Evolutionary conservation across 768 basidiomycete species (phyloP).

Genomic region (Agaricus blazei): DNA sequence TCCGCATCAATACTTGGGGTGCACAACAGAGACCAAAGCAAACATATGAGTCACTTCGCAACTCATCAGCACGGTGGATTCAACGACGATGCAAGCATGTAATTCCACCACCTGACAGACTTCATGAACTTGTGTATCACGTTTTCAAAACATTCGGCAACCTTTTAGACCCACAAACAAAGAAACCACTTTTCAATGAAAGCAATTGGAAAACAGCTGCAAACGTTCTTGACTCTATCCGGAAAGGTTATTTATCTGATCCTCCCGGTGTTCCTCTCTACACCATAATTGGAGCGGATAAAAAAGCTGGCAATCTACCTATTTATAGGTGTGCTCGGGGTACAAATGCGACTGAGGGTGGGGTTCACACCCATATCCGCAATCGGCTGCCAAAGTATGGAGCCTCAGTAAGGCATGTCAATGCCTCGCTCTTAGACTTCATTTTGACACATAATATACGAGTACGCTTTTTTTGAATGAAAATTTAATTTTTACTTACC

Average conservation of each 20-base stretch:
- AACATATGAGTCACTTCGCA: too few species aligned
- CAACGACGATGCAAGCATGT: neutral
- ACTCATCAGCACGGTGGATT: neutral
- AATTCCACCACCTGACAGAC: slow-evolving; percentile 2
- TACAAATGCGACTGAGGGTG: slow-evolving; percentile 30
- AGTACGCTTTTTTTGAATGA: slow-evolving; percentile 11
- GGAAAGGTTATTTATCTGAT: slow-evolving; percentile 24
- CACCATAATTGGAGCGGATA: slow-evolving; percentile 12
- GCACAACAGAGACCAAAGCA: too few species aligned
- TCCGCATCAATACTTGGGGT: too few species aligned
- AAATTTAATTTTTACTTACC: too few species aligned
- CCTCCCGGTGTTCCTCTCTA: slow-evolving; percentile 23
- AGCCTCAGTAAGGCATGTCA: slow-evolving; percentile 17
- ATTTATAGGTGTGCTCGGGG: slow-evolving; percentile 23
- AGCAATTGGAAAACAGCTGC: slow-evolving; percentile 24
- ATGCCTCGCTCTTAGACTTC: slow-evolving; percentile 20
- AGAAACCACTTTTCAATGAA: slow-evolving; percentile 23
- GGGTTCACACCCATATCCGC: slow-evolving; percentile 26
- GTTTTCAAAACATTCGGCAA: slow-evolving; percentile 28
- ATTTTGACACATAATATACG: slow-evolving; percentile 21
- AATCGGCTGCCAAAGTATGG: slow-evolving; percentile 17
- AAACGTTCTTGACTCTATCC: slow-evolving; percentile 22
- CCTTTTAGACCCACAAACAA: slow-evolving; percentile 24
- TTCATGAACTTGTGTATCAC: slow-evolving; percentile 19
- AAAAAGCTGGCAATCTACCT: slow-evolving; percentile 15